Base-by-base conservation (phyloP, 331 rosid species). In the Erythrophleum ivorense region DNA sequence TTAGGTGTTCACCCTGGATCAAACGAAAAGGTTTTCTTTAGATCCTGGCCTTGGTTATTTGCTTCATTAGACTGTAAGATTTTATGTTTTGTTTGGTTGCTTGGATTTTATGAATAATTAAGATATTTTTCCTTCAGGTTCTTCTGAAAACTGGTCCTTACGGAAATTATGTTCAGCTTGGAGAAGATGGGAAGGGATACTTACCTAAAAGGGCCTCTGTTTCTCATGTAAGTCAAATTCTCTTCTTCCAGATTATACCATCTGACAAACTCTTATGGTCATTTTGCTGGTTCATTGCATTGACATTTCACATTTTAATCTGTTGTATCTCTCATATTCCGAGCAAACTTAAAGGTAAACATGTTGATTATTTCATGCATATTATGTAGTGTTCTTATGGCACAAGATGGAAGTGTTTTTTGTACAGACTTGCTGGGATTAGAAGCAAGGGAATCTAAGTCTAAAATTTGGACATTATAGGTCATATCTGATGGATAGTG, bases 131-230 rank as follows among this genome's bases (percentile, higher is more conserved):
- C 80, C 68, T 71, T 81, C 90, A 96, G 99, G 81, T 96, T 89
- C 89, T 94, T 84, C 84, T 96, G 85, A 96, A 96, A 89, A 79
- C 59, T 38, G 99, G 99, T 73, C 98, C 99, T 53, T 94, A 88
- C 71, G 99, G 99, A 75, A 85, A 73, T 58, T 96, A 96, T 82
- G 92, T 96, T 76, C 99, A 96, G 84, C 98, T 92, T 41, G 98
- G 99, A 68, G 98, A 94, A 85, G 99, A 96, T 85, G 88, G 85
- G 87, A 96, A 91, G 83, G 94, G 91, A 58, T 85, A 79, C 82
- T 10, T 73, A 49, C 99, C 99, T 38, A 91, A 88, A 88, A 88
- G 99, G 88, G 85, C 92, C 57, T 90, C 97, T 54, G 84, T 81
- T 71, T 90, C 97, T 80, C 94, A 90, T 85, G 99, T 96, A 96